A percentile compares a stretch with the other conserved stretches of the same genome.
phyloP scores from a whole-genome alignment of 2,329 filamentous ascomycete genomes.

The Lecanoromycetidae sp. region DNA sequence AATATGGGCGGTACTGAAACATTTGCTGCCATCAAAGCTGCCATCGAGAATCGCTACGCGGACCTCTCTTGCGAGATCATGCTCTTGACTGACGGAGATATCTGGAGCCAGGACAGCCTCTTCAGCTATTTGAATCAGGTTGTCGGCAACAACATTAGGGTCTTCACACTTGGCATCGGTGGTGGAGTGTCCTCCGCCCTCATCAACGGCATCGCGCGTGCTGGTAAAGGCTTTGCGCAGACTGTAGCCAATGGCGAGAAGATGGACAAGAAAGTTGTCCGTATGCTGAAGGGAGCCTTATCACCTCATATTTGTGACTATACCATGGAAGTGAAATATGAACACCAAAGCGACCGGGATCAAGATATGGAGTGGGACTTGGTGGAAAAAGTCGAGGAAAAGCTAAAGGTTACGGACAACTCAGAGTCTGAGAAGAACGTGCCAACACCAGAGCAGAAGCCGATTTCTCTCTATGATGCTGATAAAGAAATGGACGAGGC shows the following conservation, averaged over 20 bases:
- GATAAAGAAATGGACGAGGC: too few species aligned
- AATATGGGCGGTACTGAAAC: slow-evolving; percentile 45
- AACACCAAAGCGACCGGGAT: too few species aligned
- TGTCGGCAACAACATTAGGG: slow-evolving; percentile 35
- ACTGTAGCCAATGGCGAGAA: slow-evolving; percentile 50
- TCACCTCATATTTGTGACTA: slow-evolving; percentile 55
- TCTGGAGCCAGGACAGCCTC: slow-evolving; percentile 32
- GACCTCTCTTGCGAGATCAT: too few species aligned
- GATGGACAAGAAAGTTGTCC: slow-evolving; percentile 55
- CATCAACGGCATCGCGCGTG: slow-evolving; percentile 46
- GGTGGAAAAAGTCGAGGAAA: slow-evolving; percentile 40
- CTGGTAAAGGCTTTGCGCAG: slow-evolving; percentile 50
- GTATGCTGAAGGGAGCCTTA: slow-evolving; percentile 62
- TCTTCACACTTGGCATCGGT: slow-evolving; percentile 49
- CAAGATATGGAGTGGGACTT: slow-evolving; percentile 45
- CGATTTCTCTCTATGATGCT: too few species aligned
- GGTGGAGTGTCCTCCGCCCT: slow-evolving; percentile 37
- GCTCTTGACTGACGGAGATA: too few species aligned
- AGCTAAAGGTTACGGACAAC: slow-evolving; percentile 13
- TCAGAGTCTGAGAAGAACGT: too few species aligned
- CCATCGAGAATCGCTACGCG: slow-evolving; percentile 32
- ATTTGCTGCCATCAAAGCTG: slow-evolving; percentile 34
- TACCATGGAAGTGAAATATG: slow-evolving; percentile 50
- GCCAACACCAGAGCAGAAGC: slow-evolving; percentile 39
- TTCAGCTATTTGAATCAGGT: slow-evolving; percentile 38